Evolutionary conservation across 2,329 filamentous ascomycete genomes (phyloP), one percentile per base, ranked within the genome.

Genomic region (Sphaerostilbella broomeana): DNA sequence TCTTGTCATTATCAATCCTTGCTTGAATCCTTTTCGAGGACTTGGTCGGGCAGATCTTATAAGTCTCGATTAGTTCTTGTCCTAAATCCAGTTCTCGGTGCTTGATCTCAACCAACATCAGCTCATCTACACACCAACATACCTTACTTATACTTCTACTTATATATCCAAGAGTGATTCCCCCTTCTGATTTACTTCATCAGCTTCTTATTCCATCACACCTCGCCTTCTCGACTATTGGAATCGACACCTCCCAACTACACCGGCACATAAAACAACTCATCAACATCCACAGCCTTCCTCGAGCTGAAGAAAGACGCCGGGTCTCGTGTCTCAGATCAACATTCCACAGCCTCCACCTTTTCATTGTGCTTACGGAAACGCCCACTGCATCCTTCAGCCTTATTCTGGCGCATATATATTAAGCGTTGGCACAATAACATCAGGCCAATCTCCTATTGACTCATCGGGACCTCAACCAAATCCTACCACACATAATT

Each of bases 301-400:
- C 11, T 17, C n/a, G n/a, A n/a, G n/a, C n/a, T n/a, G n/a, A n/a
- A n/a, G n/a, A n/a, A n/a, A 31, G 17, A 17, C 7, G 12, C 28
- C 13, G 16, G 13, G 17, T 11, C 15, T 4, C 28, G 5, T 31
- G 28, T 31, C 7, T 15, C n/a, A 31, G 31, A 42, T 42, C 40
- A 25, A 30, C 35, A 35, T 38, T 28, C 31, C 25, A 34, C 40
- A 38, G 35, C 40, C 29, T 26, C 34, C 34, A 37, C 29, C 30
- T n/a, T 28, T 38, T 34, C 40, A 29, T 38, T 28, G 19, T 42
- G 34, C 40, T 42, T 42, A 42, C 38, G 40, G 27, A 30, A 38
- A 42, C 29, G 33, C 38, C 21, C 36, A 42, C 17, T 22, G 20
- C 24, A 27, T n/a, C 20, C 40, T 38, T 42, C 40, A 42, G 40